Evolutionary conservation across 2,329 filamentous ascomycete species (phyloP), one percentile per base, ranked within the genome.

Genomic region (Claviceps quebecensis): DNA sequence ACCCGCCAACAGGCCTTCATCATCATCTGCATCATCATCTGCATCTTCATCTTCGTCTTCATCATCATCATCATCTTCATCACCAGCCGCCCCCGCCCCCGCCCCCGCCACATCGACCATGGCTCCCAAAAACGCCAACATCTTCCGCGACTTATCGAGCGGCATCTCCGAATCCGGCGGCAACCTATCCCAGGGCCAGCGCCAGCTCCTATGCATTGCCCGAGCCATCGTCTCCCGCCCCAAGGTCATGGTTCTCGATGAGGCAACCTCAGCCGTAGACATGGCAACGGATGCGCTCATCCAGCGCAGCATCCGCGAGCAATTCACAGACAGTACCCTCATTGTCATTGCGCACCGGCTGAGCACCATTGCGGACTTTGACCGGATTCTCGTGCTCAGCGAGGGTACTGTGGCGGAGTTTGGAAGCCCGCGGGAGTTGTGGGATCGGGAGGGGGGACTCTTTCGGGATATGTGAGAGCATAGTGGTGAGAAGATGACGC

Each of bases 191-290:
- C 84, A 87, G 62, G 84, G 85, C 29, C 85, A 89, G 64, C 76
- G 85, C 2, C 85, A 89, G 64, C 80, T 88, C 0, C 75, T 89
- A 39, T 87, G 84, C 59, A 77, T 87, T 4, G 84, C 84, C 1
- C 81, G 81, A 48, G 84, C 81, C 48, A 87, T 88, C 57, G 80
- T 87, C 23, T 75, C 79, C 0, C 75, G 81, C 0, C 84, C 86
- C 3, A 84, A 84, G 61, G 80, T 91, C 58, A 84, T 91, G 77
- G 80, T 90, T 1, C 75, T 90, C 1, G 86, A 91, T 62, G 86
- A 90, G 67, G 86, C 86, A 0, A 91, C 86, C 0, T 83, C 78
- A 3, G 84, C 86, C 0, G 84, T 90, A 2, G 86, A 89, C 63
- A 87, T 87, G 81, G 72, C 75, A 41, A 89, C 86, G 0, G 86